phyloP scores from a whole-genome alignment of 495 filamentous ascomycete species.

The Penicilliopsis zonata region DNA sequence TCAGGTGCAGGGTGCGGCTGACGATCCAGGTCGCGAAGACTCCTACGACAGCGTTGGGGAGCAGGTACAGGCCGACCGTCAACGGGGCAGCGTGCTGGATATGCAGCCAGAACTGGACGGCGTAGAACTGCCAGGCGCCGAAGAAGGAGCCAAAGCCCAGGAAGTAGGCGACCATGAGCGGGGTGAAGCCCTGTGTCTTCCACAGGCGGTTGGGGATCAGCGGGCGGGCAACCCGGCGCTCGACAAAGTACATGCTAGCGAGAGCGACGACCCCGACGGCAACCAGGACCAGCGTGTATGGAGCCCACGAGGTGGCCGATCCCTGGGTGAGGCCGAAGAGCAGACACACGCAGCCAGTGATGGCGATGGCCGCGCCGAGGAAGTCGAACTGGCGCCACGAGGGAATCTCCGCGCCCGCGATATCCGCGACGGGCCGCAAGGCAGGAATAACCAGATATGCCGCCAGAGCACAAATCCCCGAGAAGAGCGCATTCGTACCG shows the following conservation, averaged over 20 bases:
- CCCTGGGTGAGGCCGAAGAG: constrained; percentile 23
- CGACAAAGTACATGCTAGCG: constrained; percentile 14
- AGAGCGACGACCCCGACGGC: constrained; percentile 15
- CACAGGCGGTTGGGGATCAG: constrained; percentile 20
- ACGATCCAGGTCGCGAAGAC: constrained; percentile 35
- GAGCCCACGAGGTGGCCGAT: constrained; percentile 14
- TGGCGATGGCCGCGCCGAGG: constrained; percentile 12
- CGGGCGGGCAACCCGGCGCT: constrained; percentile 14
- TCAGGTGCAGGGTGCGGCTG: constrained; percentile 27
- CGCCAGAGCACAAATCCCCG: constrained; percentile 12
- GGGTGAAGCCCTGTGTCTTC: constrained; percentile 32
- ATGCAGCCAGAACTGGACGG: constrained; percentile 37
- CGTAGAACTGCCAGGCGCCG: constrained; percentile 40
- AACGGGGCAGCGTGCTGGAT: constrained; percentile 27
- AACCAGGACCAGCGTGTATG: constrained; percentile 16
- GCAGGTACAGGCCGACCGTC: constrained; percentile 26
- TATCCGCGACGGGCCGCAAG: constrained; percentile 16
- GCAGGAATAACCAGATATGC: constrained; percentile 16
- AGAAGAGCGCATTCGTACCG: constrained; percentile 16
- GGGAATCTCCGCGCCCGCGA: constrained; percentile 13
- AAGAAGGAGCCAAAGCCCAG: constrained; percentile 33
- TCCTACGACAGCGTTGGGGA: constrained; percentile 32
- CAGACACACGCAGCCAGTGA: constrained; percentile 16
- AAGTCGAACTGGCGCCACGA: constrained; percentile 19
- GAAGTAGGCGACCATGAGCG: constrained; percentile 36